Percentiles rank a stretch among this genome's conserved stretches.
Evolutionary conservation across 257 asterid species (phyloP).

Genomic region (Penstemon davidsonii): DNA sequence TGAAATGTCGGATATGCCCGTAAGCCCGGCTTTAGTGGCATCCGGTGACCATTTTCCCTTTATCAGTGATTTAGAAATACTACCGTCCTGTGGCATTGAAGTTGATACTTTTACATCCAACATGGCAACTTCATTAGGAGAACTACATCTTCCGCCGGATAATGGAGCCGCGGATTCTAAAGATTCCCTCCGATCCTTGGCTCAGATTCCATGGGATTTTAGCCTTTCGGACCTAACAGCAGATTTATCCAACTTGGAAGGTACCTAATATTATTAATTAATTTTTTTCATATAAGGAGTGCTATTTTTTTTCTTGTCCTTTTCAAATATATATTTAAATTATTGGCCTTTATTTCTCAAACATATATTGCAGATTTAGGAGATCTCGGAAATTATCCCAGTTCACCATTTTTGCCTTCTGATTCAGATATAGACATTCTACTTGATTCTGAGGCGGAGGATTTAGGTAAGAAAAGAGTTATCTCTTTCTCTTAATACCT

Average conservation of each 20-base stretch:
- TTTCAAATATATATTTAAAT: background rate
- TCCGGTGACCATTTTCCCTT: conserved; percentile 78
- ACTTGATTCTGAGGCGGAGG: conserved; percentile 66
- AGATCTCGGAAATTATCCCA: conserved; percentile 64
- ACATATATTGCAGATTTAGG: conserved; percentile 61
- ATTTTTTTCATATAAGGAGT: background rate
- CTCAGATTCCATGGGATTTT: conserved; percentile 70
- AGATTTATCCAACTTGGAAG: conserved; percentile 72
- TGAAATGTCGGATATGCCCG: conserved; percentile 60
- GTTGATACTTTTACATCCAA: conserved; percentile 72
- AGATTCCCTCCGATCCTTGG: conserved; percentile 59
- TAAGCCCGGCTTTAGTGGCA: conserved; percentile 71
- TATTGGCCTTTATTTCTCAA: background rate
- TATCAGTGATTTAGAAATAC: conserved; percentile 52
- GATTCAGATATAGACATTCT: conserved; percentile 76
- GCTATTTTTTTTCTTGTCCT: background rate
- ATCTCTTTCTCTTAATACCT: background rate
- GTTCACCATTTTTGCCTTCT: conserved; percentile 74
- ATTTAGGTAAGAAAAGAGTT: conserved; percentile 43
- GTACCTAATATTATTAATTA: conserved; percentile 28
- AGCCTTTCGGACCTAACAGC: conserved; percentile 76
- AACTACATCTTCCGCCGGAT: conserved; percentile 55
- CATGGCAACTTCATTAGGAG: conserved; percentile 51
- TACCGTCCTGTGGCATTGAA: conserved; percentile 47
- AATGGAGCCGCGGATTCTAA: conserved; percentile 61